These are phyloP conservation scores for Colletotrichum tropicicola DNA, from an alignment of 2,329 filamentous ascomycete species.

Conservation along the genomic window DNA sequence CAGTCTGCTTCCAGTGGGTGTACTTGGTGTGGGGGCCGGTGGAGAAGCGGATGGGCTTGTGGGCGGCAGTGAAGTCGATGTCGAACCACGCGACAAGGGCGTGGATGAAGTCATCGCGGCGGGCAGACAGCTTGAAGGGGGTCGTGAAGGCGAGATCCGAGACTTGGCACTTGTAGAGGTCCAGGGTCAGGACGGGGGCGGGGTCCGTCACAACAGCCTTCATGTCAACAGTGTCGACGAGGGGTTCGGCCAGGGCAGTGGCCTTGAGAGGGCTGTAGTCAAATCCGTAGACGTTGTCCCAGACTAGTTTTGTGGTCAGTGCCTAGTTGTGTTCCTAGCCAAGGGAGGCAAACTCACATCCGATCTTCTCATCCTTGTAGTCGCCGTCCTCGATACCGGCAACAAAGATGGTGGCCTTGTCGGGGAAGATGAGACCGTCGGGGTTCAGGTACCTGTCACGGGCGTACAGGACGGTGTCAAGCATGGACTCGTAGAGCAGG, in stretches of 20 bases:
- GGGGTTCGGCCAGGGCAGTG: conserved; percentile 91
- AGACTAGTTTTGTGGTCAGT: conserved; percentile 71
- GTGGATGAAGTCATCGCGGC: conserved; percentile 94
- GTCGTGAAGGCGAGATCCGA: conserved; percentile 85
- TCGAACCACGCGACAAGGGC: conserved; percentile 99
- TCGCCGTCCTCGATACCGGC: conserved; percentile 98
- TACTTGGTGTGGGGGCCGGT: conserved; percentile 99
- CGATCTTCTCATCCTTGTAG: conserved; percentile 99
- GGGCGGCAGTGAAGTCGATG: conserved; percentile 97
- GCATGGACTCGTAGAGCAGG: conserved; percentile 97
- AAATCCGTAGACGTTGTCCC: conserved; percentile 99
- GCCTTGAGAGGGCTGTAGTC: conserved; percentile 94
- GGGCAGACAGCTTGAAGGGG: conserved; percentile 78
- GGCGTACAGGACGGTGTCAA: conserved; percentile 97
- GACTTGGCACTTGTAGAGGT: conserved; percentile 89
- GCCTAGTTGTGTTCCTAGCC: not conserved
- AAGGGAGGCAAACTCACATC: conserved; percentile 73
- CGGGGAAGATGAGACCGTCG: conserved; percentile 95
- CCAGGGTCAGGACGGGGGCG: conserved; percentile 82
- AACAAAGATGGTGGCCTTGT: conserved; percentile 97
- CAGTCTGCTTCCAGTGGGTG: conserved; percentile 99
- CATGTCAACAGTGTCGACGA: conserved; percentile 97
- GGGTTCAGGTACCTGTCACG: conserved; percentile 89
- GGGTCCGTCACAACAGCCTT: conserved; percentile 98
- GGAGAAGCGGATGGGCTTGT: conserved; percentile 97